Evolutionary conservation across 208 protist species (phyloP), one percentile per base, ranked within the genome.

Genomic region (Acanthamoeba castellanii): DNA sequence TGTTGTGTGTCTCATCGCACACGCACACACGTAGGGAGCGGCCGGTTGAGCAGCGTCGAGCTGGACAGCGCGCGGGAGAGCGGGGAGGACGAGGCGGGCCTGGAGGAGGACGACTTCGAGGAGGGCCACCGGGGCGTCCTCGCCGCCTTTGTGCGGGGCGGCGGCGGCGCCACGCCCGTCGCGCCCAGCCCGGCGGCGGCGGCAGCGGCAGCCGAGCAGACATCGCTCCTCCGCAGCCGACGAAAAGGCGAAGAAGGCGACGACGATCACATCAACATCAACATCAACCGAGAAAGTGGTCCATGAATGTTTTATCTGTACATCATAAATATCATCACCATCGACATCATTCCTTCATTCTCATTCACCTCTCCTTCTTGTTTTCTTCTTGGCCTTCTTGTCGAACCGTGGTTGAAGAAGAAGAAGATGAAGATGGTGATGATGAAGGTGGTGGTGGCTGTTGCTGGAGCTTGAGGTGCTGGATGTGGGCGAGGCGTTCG

Each of bases 401-500:
- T 72, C n/a, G n/a, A 16, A 4, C 37, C 9, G 64, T 64, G 6
- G 64, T 2, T 72, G 64, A 20, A 25, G 64, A 13, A 16, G 64
- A 18, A 3, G 30, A 14, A 0, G 64, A 20, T 72, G 64, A 72
- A 16, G 64, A 37, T 8, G 30, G 13, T 6, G 64, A 20, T 18
- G 64, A 34, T 2, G 64, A 72, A 30, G 61, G 22, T 7, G 61
- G 22, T 22, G 61, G 16, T 13, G 0, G 61, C 3, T 42, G 37
- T 3, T 42, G 37, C 3, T 42, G 37, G 2, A 14, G 64, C 64
- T 72, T 72, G 64, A 72, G 64, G 64, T 18, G 72, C 68, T 94
- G 45, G 70, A 89, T 94, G 90, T 42, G 47, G n/a, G 45, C 57
- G 34, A 94, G 68, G n/a, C 91, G 91, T 34, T 94, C 91, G 50